A percentile compares a stretch with the other conserved stretches of the same genome.
Conservation (phyloP, 2,329 filamentous ascomycete species). For the Westerdykella aurantiaca region DNA sequence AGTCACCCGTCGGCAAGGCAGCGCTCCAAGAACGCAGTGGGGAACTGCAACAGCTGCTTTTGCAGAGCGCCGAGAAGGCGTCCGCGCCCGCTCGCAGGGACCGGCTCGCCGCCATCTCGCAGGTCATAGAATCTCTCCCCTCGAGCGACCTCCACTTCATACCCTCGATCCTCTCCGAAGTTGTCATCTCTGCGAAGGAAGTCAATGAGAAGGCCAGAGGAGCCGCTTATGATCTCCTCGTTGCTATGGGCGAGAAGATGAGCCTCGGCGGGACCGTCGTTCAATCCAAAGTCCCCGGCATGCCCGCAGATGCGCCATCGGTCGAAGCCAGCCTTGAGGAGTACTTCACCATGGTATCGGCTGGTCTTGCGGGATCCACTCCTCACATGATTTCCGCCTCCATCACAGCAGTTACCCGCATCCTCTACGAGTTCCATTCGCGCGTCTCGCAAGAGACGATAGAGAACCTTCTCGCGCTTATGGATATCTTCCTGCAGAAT, state of each 20-base stretch:
- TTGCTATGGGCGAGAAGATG: conserved; percentile 83
- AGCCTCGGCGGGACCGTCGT: conserved; percentile 68
- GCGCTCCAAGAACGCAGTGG: conserved; percentile 69
- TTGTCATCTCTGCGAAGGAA: conserved; percentile 95
- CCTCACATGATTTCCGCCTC: conserved; percentile 97
- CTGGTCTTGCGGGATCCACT: conserved; percentile 83
- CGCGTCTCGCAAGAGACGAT: conserved; percentile 64
- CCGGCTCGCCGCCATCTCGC: conserved; percentile 73
- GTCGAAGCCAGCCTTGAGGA: conserved; percentile 83
- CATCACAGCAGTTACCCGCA: conserved; percentile 90
- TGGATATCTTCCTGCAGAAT: conserved; percentile 92
- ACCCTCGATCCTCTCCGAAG: conserved; percentile 82
- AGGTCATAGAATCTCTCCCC: conserved; percentile 74
- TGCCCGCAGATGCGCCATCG: conserved; percentile 72
- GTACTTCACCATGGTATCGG: conserved; percentile 97
- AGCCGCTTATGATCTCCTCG: conserved; percentile 81
- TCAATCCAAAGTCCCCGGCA: conserved; percentile 80
- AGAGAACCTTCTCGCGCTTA: conserved; percentile 81
- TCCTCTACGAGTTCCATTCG: conserved; percentile 84
- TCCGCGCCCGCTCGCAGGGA: conserved; percentile 82
- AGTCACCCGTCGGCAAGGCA: conserved; percentile 68
- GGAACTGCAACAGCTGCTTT: conserved; percentile 76
- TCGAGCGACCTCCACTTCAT: conserved; percentile 83
- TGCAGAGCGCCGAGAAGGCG: conserved; percentile 75
- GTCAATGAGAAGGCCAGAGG: conserved; percentile 92